A percentile compares a stretch with the other conserved stretches of the same genome.
These are phyloP conservation scores for Nannochloropsis salina DNA, from an alignment of 108 stramenopile species.

Conservation along the genomic window DNA sequence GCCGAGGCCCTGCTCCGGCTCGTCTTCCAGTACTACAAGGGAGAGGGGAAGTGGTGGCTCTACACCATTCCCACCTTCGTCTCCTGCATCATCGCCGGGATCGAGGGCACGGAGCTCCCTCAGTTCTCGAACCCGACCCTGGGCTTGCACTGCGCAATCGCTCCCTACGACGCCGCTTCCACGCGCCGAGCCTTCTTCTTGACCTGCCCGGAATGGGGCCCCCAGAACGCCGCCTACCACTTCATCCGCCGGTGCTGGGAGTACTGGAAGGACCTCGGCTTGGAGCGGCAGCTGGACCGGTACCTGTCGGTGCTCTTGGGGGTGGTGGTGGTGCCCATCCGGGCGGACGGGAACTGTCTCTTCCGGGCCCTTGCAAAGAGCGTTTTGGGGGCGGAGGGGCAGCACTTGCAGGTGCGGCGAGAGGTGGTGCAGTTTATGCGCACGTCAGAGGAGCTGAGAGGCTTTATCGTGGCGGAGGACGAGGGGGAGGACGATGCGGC, in stretches of 20 bases:
- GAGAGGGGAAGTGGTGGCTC: neutral
- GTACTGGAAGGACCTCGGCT: neutral
- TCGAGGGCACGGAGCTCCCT: neutral
- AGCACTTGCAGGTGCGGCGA: neutral
- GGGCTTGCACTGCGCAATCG: neutral
- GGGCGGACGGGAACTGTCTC: neutral
- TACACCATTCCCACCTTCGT: neutral
- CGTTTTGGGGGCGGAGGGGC: neutral
- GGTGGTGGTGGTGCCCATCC: constrained; percentile 2
- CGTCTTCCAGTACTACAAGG: constrained; percentile 16
- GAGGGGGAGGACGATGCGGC: neutral
- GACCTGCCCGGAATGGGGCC: neutral
- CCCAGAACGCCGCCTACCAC: neutral
- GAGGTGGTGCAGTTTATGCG: neutral
- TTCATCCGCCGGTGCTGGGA: neutral
- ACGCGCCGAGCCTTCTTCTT: neutral
- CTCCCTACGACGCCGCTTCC: neutral
- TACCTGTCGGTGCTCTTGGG: neutral
- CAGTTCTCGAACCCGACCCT: neutral
- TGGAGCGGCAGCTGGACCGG: neutral
- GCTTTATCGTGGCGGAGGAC: neutral
- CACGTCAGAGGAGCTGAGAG: neutral
- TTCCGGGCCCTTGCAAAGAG: neutral
- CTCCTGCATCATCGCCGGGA: neutral
- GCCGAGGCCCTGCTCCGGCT: neutral